Percentiles rank a stretch among this genome's conserved stretches.
These are phyloP conservation scores for Verbena officinalis DNA, from an alignment of 257 asterid genomes.

Conservation along the genomic window DNA sequence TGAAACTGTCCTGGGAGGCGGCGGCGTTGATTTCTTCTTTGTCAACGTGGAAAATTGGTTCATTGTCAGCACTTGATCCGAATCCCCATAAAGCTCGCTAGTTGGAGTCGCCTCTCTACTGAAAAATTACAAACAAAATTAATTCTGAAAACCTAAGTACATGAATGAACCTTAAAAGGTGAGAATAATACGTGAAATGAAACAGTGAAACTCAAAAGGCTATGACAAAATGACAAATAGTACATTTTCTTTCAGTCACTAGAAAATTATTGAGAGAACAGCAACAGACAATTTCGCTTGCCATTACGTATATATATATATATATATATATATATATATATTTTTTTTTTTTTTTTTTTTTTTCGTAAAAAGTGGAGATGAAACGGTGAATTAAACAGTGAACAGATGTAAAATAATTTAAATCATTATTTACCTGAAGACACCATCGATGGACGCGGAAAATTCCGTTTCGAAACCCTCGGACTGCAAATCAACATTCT, in stretches of 20 bases:
- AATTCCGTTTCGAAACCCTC: conserved; percentile 52
- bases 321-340: too few species aligned
- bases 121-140: conserved; percentile 21
- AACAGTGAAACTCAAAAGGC: not conserved
- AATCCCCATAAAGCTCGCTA: conserved; percentile 52
- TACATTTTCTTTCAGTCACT: not conserved
- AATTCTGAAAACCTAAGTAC: conserved; percentile 18
- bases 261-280: conserved; percentile 7
- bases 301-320: not conserved
- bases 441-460: conserved; percentile 42
- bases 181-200: not conserved
- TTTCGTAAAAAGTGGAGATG: not conserved
- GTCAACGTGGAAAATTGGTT: conserved; percentile 21
- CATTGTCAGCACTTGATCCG: conserved; percentile 29
- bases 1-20: conserved; percentile 23
- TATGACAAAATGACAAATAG: too few species aligned
- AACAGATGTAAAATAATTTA: conserved; percentile 2
- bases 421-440: conserved; percentile 56
- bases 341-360: too few species aligned
- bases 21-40: conserved; percentile 36
- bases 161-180: conserved; percentile 14
- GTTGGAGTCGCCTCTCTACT: conserved; percentile 58
- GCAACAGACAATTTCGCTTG: not conserved
- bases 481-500: conserved; percentile 54
- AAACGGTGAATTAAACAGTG: conserved; percentile 4